phyloP scores from a whole-genome alignment of 495 filamentous ascomycete species.

The Aspergillus olivimuriae region DNA sequence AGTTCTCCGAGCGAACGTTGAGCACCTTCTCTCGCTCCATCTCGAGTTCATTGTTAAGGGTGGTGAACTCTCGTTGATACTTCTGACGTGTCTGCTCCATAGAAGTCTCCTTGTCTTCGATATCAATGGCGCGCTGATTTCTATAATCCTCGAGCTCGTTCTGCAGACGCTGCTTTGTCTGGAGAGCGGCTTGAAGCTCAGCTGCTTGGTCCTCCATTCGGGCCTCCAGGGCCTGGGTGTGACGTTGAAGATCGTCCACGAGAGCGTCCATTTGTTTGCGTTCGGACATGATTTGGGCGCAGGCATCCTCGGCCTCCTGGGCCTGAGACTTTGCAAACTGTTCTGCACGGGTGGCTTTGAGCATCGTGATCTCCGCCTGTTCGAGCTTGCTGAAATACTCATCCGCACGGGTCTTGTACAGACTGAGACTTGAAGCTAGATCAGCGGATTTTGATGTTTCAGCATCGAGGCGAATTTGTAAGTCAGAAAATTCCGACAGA shows the following conservation, averaged over 20 bases:
- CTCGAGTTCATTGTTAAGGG: conserved; percentile 84
- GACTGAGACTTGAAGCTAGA: conserved; percentile 69
- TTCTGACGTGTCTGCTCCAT: conserved; percentile 98
- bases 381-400: conserved; percentile 98
- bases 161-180: conserved; percentile 91
- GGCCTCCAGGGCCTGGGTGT: conserved; percentile 84
- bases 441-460: conserved; percentile 83
- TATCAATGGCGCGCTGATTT: conserved; percentile 87
- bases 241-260: conserved; percentile 85
- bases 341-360: conserved; percentile 87
- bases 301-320: conserved; percentile 85
- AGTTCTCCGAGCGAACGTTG: conserved; percentile 58
- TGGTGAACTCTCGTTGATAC: conserved; percentile 89
- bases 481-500: conserved; percentile 84
- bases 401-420: conserved; percentile 91
- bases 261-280: conserved; percentile 82
- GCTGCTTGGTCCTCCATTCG: conserved; percentile 87
- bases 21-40: conserved; percentile 83
- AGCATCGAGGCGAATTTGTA: conserved; percentile 87
- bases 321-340: conserved; percentile 88
- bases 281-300: conserved; percentile 84
- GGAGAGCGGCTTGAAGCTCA: conserved; percentile 77
- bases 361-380: conserved; percentile 89
- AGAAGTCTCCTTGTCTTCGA: conserved; percentile 92
- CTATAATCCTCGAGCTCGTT: conserved; percentile 98